Conservation (phyloP, 768 basidiomycete species). For the Symmetrospora coprosmae region DNA sequence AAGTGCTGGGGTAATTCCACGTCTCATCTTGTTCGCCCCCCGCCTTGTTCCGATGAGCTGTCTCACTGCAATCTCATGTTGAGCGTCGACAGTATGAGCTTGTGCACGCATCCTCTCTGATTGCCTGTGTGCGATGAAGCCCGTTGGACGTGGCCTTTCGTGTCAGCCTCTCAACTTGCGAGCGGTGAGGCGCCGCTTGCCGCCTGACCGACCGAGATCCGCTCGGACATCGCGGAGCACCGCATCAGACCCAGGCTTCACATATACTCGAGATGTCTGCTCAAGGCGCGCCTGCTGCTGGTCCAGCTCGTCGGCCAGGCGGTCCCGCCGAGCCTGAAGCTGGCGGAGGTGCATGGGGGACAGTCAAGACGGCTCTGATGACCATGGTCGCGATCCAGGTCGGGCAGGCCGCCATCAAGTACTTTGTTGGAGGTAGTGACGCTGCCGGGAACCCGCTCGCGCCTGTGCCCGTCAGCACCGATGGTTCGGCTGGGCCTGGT, state of each 20-base stretch:
- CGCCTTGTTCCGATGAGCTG: no score
- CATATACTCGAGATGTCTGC: conserved; percentile 7
- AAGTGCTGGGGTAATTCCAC: conserved; percentile 13
- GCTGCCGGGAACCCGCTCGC: background rate
- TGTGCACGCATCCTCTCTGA: no score
- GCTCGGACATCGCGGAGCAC: no score
- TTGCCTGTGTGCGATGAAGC: no score
- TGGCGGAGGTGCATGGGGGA: conserved; percentile 9
- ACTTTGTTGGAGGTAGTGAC: background rate
- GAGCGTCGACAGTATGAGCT: no score
- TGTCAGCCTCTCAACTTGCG: no score
- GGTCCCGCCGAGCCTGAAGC: conserved; percentile 3
- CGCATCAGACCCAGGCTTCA: no score
- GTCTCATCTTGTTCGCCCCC: no score
- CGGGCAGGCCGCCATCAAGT: conserved; percentile 6
- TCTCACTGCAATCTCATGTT: no score
- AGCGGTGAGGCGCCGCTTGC: no score
- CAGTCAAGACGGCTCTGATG: conserved; percentile 9
- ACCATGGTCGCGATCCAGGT: conserved; percentile 17
- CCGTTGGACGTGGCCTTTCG: no score
- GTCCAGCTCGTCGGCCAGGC: background rate
- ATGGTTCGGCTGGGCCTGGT: background rate
- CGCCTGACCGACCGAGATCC: no score
- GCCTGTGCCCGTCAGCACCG: background rate
- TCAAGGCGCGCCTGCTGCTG: conserved; percentile 2